A percentile compares a stretch with the other conserved stretches of the same genome.
Evolutionary conservation across 1,284 basidiomycete genomes (phyloP).

Genomic region (Cryptococcus hybrid): DNA sequence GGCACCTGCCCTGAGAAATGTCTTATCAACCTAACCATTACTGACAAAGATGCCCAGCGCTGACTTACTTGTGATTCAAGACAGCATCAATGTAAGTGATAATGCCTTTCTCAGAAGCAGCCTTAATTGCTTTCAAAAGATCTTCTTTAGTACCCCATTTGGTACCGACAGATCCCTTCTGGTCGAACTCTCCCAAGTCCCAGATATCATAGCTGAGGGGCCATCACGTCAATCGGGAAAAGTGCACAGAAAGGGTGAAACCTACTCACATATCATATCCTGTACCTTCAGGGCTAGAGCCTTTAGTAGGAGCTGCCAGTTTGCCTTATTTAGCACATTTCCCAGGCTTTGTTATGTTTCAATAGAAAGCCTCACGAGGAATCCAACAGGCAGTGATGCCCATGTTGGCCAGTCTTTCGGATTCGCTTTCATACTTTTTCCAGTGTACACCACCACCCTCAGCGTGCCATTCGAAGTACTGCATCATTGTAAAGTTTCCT

Average conservation of each 20-base stretch:
- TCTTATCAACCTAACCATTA: not conserved
- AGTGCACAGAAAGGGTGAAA: constrained; percentile 3
- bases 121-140: constrained; percentile 64
- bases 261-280: constrained; percentile 47
- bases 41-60: not conserved
- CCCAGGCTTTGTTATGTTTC: not conserved
- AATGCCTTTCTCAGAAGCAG: constrained; percentile 41
- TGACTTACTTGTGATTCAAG: constrained; percentile 53
- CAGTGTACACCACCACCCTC: constrained; percentile 54
- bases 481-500: constrained; percentile 49
- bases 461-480: constrained; percentile 49
- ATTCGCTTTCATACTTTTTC: constrained; percentile 71
- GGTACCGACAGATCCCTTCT: constrained; percentile 76
- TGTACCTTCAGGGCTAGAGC: constrained; percentile 41
- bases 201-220: constrained; percentile 59
- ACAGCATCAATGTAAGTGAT: constrained; percentile 55
- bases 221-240: not conserved
- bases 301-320: constrained; percentile 43
- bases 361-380: constrained; percentile 45
- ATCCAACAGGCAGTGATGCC: constrained; percentile 80
- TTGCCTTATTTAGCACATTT: not conserved
- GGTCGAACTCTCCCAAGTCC: constrained; percentile 90
- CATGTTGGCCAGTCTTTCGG: constrained; percentile 66
- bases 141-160: constrained; percentile 92
- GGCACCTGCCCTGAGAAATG: constrained; percentile 58